Evolutionary conservation across 2,329 filamentous ascomycete species (phyloP).

Genomic region (Cladophialophora psammophila): DNA sequence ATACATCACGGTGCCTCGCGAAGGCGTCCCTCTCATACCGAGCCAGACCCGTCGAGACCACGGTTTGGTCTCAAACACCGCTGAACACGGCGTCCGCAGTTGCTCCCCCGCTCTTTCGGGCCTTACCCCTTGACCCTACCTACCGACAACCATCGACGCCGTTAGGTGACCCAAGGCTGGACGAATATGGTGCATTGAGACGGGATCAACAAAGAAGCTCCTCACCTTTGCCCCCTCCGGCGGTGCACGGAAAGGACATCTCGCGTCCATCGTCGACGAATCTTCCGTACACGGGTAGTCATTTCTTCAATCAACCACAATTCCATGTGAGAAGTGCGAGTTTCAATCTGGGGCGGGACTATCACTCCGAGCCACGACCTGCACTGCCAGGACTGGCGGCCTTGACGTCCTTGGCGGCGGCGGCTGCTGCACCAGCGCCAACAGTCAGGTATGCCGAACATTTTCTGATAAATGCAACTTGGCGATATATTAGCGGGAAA

Average conservation of each 20-base stretch:
- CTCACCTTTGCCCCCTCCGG: conserved; percentile 55
- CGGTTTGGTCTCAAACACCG: conserved; percentile 43
- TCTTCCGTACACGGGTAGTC: conserved; percentile 53
- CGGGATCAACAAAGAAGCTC: conserved; percentile 53
- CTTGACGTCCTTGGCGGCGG: conserved; percentile 65
- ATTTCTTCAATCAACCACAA: conserved; percentile 46
- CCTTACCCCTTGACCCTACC: conserved; percentile 62
- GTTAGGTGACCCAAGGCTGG: conserved; percentile 55
- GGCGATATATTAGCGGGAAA: conserved; percentile 26
- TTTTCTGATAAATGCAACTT: neutral
- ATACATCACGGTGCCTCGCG: neutral
- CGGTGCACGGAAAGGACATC: conserved; percentile 55
- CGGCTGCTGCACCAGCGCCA: conserved; percentile 60
- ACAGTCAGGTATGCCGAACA: conserved; percentile 57
- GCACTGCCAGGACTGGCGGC: conserved; percentile 65
- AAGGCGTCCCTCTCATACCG: neutral
- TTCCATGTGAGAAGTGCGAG: conserved; percentile 50
- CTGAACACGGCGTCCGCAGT: conserved; percentile 65
- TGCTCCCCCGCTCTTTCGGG: conserved; percentile 65
- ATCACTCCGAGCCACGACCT: conserved; percentile 41
- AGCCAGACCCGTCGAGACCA: conserved; percentile 36
- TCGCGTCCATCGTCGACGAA: conserved; percentile 62
- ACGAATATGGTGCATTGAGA: conserved; percentile 50
- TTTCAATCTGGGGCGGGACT: conserved; percentile 46
- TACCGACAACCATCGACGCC: conserved; percentile 52